These are phyloP conservation scores for Saccharomycopsis lassenensis DNA, from an alignment of 805 yeast species.

Conservation along the genomic window DNA sequence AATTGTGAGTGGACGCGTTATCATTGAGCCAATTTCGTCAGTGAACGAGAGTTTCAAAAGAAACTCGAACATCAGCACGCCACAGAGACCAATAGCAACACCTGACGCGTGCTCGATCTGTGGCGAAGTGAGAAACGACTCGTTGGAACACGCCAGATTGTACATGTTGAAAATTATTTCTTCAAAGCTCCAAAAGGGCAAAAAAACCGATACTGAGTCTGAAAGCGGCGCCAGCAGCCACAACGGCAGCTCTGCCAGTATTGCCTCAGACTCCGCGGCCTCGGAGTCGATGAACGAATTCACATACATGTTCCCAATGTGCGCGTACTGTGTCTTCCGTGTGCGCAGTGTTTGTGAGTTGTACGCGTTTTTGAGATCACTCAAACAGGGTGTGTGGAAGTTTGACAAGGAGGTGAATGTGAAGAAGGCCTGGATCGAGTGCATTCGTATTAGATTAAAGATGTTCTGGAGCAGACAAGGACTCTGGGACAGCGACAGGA, in stretches of 20 bases:
- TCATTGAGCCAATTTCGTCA: conserved; percentile 80
- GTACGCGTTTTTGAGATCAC: conserved; percentile 60
- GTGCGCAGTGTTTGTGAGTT: conserved; percentile 77
- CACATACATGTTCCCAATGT: conserved; percentile 49
- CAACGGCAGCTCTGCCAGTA: neutral
- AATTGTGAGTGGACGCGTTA: conserved; percentile 69
- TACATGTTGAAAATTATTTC: conserved; percentile 49
- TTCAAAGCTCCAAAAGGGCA: conserved; percentile 24
- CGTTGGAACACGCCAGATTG: conserved; percentile 66
- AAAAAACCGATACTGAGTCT: conserved; percentile 4
- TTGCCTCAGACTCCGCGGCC: neutral
- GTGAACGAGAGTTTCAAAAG: conserved; percentile 48
- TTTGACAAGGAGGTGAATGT: conserved; percentile 33
- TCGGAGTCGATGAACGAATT: conserved; percentile 22
- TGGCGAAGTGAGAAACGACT: conserved; percentile 64
- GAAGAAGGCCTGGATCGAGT: conserved; percentile 52
- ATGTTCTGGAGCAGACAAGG: conserved; percentile 82
- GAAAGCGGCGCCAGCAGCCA: neutral
- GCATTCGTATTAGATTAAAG: conserved; percentile 53
- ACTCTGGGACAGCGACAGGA: conserved; percentile 46
- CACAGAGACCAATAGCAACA: conserved; percentile 52
- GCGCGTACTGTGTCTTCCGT: conserved; percentile 71
- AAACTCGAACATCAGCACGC: conserved; percentile 15
- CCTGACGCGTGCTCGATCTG: conserved; percentile 72
- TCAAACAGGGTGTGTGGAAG: conserved; percentile 49